Evolutionary conservation across 2,329 filamentous ascomycete species (phyloP).

Genomic region (Neopestalotiopsis sp.): DNA sequence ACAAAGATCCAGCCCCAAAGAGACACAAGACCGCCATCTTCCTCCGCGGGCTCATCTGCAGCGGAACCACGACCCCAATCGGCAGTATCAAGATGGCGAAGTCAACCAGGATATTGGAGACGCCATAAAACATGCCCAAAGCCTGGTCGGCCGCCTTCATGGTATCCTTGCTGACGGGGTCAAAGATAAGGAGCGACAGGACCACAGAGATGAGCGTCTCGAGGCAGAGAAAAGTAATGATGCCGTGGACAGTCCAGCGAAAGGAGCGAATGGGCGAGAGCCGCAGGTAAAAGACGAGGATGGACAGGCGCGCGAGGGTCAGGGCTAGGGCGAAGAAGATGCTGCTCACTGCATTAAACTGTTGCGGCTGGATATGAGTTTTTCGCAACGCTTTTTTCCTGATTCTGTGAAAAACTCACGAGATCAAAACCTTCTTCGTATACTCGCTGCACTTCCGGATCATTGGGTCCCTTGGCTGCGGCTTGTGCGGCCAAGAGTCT

Average conservation of each 20-base stretch:
- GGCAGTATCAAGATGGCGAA: conserved; percentile 16
- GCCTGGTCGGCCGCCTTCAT: conserved; percentile 13
- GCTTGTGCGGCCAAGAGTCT: conserved; percentile 1
- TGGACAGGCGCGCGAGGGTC: conserved; percentile 3
- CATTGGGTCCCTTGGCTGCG: not conserved
- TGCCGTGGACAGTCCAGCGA: conserved; percentile 6
- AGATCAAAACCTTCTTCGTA: conserved; percentile 2
- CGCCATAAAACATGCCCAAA: conserved; percentile 22
- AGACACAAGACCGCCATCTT: conserved; percentile 16
- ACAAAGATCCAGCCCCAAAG: conserved; percentile 16
- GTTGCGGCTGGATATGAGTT: not conserved
- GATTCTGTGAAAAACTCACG: not conserved
- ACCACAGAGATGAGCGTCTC: not conserved
- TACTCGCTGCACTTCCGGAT: not conserved
- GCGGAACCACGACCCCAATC: conserved; percentile 7
- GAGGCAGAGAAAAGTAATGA: conserved; percentile 10
- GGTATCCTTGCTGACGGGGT: not conserved
- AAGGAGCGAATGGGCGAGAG: conserved; percentile 14
- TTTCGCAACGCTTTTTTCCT: not conserved
- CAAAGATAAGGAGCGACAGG: conserved; percentile 8
- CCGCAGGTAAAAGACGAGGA: conserved; percentile 18
- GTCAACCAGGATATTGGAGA: conserved; percentile 18
- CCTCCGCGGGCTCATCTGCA: conserved; percentile 16
- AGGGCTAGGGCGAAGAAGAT: conserved; percentile 14
- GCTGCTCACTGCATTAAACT: conserved; percentile 18